Percentiles rank a stretch among this genome's conserved stretches.
Evolutionary conservation across 495 filamentous ascomycete species (phyloP).

Genomic region (Annulohypoxylon nitens): DNA sequence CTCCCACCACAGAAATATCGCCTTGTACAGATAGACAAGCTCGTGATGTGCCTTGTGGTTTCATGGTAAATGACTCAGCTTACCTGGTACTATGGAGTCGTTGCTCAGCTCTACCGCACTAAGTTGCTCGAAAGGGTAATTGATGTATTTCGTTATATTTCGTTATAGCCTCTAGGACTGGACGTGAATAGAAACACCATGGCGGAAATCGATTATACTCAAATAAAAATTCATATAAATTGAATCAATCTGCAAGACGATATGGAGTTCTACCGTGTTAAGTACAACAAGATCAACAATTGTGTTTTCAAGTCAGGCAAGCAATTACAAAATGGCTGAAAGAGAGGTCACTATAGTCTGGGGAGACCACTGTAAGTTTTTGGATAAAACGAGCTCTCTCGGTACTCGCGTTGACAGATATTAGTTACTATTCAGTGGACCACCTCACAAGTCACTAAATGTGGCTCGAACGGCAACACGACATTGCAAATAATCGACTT

Average conservation of each 20-base stretch:
- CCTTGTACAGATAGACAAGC: constrained; percentile 1
- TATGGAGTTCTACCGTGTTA: constrained; percentile 17
- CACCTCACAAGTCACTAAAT: constrained; percentile 19
- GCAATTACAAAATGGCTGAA: constrained; percentile 23
- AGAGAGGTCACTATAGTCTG: constrained; percentile 20
- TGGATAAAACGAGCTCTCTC: not conserved
- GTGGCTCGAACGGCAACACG: constrained; percentile 6
- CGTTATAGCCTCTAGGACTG: constrained; percentile 35
- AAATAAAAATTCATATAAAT: constrained; percentile 26
- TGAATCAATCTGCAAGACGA: constrained; percentile 6
- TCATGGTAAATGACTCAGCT: constrained; percentile 39
- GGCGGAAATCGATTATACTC: not conserved
- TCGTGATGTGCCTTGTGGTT: constrained; percentile 19
- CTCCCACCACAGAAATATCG: not conserved
- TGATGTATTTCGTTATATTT: constrained; percentile 4
- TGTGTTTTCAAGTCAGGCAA: constrained; percentile 2
- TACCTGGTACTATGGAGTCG: constrained; percentile 18
- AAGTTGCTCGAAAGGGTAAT: constrained; percentile 29
- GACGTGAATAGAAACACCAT: constrained; percentile 22
- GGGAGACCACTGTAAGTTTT: constrained; percentile 17
- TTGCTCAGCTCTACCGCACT: constrained; percentile 25
- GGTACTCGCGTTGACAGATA: constrained; percentile 16
- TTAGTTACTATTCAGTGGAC: constrained; percentile 33
- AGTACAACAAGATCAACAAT: not conserved
- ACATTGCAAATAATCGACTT: constrained; percentile 24